These are phyloP conservation scores for Colletotrichum sp. DNA, from an alignment of 2,329 filamentous ascomycete species.

Conservation along the genomic window DNA sequence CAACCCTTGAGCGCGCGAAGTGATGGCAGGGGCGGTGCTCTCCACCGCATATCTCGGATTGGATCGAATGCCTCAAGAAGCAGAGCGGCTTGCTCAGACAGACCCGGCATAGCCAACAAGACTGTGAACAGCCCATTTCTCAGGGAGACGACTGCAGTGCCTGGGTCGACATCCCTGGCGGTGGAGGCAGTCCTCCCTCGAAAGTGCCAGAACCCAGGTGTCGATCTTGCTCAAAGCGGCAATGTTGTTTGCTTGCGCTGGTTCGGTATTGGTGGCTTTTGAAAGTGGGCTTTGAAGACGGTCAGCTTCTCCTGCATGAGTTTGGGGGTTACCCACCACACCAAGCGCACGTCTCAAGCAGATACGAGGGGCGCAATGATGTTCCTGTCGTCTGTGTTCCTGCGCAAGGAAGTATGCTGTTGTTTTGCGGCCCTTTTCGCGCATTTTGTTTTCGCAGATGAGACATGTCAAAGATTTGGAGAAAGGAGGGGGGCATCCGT, in stretches of 20 bases:
- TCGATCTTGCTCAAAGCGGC: background rate
- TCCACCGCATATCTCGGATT: background rate
- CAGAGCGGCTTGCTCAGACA: background rate
- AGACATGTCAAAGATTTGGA: background rate
- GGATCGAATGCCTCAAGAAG: background rate
- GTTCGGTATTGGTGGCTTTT: constrained; percentile 5
- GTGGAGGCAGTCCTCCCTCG: background rate
- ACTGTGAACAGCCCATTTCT: background rate
- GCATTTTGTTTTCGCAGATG: background rate
- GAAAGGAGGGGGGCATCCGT: background rate
- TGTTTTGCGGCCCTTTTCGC: background rate
- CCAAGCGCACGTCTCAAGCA: background rate
- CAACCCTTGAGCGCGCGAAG: background rate
- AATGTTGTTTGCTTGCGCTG: constrained; percentile 5
- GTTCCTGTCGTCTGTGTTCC: background rate
- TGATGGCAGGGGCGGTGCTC: background rate
- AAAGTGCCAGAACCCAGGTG: background rate
- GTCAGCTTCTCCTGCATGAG: background rate
- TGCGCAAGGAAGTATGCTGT: background rate
- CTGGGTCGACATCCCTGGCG: background rate
- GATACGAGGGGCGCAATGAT: background rate
- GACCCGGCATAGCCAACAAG: background rate
- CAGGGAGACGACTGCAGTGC: background rate
- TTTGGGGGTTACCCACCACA: background rate
- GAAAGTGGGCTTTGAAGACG: background rate